Evolutionary conservation across 176 grass and related monocot species (phyloP).

Genomic region (Musa schizocarpa): DNA sequence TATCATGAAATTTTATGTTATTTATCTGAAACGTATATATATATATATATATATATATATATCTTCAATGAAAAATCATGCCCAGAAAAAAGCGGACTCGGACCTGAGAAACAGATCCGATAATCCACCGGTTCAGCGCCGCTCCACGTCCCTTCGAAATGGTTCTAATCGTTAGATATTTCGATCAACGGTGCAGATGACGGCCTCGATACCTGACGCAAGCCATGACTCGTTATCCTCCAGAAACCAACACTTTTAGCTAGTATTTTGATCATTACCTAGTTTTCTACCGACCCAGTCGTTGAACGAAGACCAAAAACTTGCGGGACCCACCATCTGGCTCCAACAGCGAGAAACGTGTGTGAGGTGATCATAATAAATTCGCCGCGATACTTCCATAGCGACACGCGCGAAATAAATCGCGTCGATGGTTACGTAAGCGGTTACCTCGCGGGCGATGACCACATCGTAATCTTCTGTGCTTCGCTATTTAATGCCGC

Average conservation of each 20-base stretch:
- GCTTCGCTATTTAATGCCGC: neutral
- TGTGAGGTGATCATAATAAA: neutral
- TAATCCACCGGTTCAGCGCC: too few relatives aligned
- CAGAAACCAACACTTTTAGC: too few relatives aligned
- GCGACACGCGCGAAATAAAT: too few relatives aligned
- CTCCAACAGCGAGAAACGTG: neutral
- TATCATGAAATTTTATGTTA: too few relatives aligned
- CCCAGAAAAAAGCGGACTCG: too few relatives aligned
- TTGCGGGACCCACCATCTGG: neutral
- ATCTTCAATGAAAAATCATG: too few relatives aligned
- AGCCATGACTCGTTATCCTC: neutral
- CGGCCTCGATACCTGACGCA: neutral
- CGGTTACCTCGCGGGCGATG: constrained; percentile 45
- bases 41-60: too few relatives aligned
- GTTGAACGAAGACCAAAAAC: neutral
- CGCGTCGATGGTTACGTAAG: constrained; percentile 43
- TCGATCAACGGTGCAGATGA: neutral
- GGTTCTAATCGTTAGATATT: neutral
- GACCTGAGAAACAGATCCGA: too few relatives aligned
- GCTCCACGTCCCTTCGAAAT: too few relatives aligned
- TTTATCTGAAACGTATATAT: too few relatives aligned
- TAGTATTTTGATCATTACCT: too few relatives aligned
- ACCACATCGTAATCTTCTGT: constrained; percentile 46
- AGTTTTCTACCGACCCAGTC: too few relatives aligned
- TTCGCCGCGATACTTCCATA: neutral